Base-by-base conservation (phyloP, 2,329 filamentous ascomycete genomes). In the Cyphellophora europaea region DNA sequence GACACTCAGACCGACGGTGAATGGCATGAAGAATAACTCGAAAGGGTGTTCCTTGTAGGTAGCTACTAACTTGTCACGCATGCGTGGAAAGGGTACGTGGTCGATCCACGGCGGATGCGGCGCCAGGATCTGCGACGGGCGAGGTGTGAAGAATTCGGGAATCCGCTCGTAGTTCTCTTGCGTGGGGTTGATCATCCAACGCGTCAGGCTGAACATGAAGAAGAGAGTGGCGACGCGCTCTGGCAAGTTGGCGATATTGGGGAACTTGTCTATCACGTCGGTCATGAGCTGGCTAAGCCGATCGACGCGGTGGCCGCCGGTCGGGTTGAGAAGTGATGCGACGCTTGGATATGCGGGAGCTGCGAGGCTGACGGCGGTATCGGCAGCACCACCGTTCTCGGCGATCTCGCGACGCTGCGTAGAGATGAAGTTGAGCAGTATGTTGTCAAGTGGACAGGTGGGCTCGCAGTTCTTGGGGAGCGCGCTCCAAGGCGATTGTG, bases 201-300 rank as follows among this genome's bases (percentile, higher is more conserved):
- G 74, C 79, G 91, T 85, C 44, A 87, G 54, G 19, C 88, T 69
- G 58, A 93, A 93, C 83, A 93, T 93, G 52, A 81, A 65, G 55
- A 88, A 93, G 5, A 93, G 68, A 5, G 85, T 76, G 6, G 82
- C 86, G 0, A 93, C 76, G 49, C 83, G 80, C 58, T 93, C 86
- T 0, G 87, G 86, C 0, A 93, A 68, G n/a, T 69, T 71, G 3
- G 71, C 74, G 18, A 94, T 76, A 48, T 83, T 79, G 0, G 86
- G 84, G 49, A 93, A 93, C n/a, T 81, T 85, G 44, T 74, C 69
- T 8, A 93, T 66, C 39, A 93, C 86, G 55, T 93, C 85, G 27
- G 83, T 88, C 53, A 93, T 84, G 11, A 93, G 73, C 46, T 84
- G 84, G 5, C 84, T 89, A 2, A 93, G 66, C 1, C 84, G 84